phyloP scores from a whole-genome alignment of 1,284 basidiomycete genomes.

The Ustilago bromivora region DNA sequence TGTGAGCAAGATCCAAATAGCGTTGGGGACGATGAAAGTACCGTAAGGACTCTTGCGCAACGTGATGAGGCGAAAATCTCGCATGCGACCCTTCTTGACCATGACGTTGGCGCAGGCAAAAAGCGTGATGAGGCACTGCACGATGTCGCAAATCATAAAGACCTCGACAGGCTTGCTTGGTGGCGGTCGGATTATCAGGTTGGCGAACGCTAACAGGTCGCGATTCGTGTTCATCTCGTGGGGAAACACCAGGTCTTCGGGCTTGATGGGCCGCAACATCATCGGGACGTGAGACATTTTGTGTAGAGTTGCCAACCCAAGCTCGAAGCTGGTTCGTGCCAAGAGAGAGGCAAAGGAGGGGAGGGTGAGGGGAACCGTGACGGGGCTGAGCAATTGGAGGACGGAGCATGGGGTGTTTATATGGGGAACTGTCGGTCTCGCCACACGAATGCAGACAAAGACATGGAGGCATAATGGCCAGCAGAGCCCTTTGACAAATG shows the following conservation, averaged over 20 bases:
- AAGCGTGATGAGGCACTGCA: constrained; percentile 18
- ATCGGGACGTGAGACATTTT: not conserved
- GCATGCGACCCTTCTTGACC: constrained; percentile 20
- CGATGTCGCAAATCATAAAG: constrained; percentile 28
- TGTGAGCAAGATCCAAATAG: constrained; percentile 7
- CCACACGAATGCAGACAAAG: not conserved
- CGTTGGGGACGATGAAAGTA: constrained; percentile 27
- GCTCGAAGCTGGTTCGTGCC: not conserved
- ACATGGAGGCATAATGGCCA: not conserved
- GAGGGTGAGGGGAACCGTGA: not conserved
- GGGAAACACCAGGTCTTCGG: constrained; percentile 3
- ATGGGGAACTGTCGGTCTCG: not conserved
- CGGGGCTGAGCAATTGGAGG: not conserved
- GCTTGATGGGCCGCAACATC: not conserved
- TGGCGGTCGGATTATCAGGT: not conserved
- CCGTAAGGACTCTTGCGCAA: constrained; percentile 16
- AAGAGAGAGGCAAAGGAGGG: not conserved
- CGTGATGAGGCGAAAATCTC: constrained; percentile 3
- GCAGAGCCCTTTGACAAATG: not conserved
- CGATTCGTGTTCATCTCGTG: constrained; percentile 18
- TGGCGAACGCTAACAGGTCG: constrained; percentile 4
- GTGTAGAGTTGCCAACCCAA: not conserved
- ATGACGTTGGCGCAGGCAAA: constrained; percentile 11
- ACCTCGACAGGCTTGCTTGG: constrained; percentile 17
- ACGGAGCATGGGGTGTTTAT: not conserved